These are phyloP conservation scores for Pterulicium gracile DNA, from an alignment of 1,284 basidiomycete species.

Conservation along the genomic window DNA sequence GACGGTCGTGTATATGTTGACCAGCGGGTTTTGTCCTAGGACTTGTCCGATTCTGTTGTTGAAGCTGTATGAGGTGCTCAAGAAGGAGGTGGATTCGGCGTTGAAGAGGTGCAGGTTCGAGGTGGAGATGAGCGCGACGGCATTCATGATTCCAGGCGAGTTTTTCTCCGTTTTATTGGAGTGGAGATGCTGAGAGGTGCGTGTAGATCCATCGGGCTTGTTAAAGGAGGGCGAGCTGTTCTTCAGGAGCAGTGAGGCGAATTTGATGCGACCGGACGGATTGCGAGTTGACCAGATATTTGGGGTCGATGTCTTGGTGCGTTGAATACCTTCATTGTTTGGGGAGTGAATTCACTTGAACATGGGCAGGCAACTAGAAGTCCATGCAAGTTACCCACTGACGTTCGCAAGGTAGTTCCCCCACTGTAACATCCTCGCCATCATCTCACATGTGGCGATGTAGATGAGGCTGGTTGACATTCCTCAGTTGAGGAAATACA, in stretches of 20 bases:
- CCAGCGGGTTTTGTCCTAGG: slow-evolving; percentile 34
- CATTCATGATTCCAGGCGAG: slow-evolving; percentile 39
- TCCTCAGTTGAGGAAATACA: slow-evolving; percentile 27
- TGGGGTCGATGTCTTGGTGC: slow-evolving; percentile 33
- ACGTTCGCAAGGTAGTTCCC: slow-evolving; percentile 34
- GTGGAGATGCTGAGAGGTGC: slow-evolving; percentile 1
- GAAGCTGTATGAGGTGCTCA: slow-evolving; percentile 31
- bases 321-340: too few relatives aligned
- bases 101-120: slow-evolving; percentile 29
- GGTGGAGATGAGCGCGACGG: slow-evolving; percentile 34
- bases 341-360: too few relatives aligned
- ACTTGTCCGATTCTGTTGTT: slow-evolving; percentile 29
- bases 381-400: slow-evolving; percentile 45
- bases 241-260: slow-evolving; percentile 28
- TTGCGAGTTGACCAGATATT: slow-evolving; percentile 28
- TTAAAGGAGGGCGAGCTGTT: slow-evolving; percentile 35
- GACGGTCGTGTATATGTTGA: slow-evolving; percentile 34
- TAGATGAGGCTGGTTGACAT: slow-evolving; percentile 36
- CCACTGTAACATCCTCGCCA: not conserved
- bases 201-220: slow-evolving; percentile 29
- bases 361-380: slow-evolving; percentile 27
- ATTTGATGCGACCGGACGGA: slow-evolving; percentile 26
- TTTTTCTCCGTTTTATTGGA: slow-evolving; percentile 2
- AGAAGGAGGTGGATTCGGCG: slow-evolving; percentile 21
- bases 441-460: slow-evolving; percentile 2